phyloP scores from a whole-genome alignment of 2,329 filamentous ascomycete species.

The Elsinoe arachidis region DNA sequence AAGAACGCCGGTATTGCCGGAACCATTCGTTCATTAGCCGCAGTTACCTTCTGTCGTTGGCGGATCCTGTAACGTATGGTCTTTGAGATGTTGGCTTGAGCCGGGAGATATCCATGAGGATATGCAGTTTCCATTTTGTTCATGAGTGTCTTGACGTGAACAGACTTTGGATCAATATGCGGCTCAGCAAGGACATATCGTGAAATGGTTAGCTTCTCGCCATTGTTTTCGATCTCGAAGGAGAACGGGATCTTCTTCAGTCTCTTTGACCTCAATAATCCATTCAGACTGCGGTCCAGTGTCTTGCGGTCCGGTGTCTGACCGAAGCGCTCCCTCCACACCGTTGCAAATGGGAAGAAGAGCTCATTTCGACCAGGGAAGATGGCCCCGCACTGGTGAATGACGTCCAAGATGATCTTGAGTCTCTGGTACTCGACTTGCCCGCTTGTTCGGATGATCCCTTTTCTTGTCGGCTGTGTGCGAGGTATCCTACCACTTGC shows the following conservation, averaged over 20 bases:
- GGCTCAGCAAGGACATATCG: conserved; percentile 43
- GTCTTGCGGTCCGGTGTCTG: conserved; percentile 45
- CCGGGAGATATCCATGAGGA: conserved; percentile 37
- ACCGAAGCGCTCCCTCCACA: conserved; percentile 42
- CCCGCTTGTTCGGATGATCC: conserved; percentile 29
- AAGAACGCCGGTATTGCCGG: conserved; percentile 6
- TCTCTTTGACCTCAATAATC: conserved; percentile 42
- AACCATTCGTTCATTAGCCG: too few relatives aligned
- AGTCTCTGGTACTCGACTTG: conserved; percentile 38
- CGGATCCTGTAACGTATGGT: neutral
- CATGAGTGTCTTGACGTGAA: conserved; percentile 41
- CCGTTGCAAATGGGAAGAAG: conserved; percentile 45
- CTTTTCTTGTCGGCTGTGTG: neutral
- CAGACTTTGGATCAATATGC: conserved; percentile 37
- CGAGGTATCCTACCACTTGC: neutral
- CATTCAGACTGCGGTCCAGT: conserved; percentile 41
- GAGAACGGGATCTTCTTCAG: conserved; percentile 46
- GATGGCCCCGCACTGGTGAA: conserved; percentile 46
- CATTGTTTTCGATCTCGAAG: conserved; percentile 34
- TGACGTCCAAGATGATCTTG: conserved; percentile 46
- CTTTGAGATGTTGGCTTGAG: neutral
- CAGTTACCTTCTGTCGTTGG: neutral
- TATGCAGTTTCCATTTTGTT: conserved; percentile 35
- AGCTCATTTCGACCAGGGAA: conserved; percentile 49
- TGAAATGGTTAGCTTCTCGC: conserved; percentile 38